Evolutionary conservation across 106 monocot genomes (phyloP).

Genomic region (Hemerocallis citrina): DNA sequence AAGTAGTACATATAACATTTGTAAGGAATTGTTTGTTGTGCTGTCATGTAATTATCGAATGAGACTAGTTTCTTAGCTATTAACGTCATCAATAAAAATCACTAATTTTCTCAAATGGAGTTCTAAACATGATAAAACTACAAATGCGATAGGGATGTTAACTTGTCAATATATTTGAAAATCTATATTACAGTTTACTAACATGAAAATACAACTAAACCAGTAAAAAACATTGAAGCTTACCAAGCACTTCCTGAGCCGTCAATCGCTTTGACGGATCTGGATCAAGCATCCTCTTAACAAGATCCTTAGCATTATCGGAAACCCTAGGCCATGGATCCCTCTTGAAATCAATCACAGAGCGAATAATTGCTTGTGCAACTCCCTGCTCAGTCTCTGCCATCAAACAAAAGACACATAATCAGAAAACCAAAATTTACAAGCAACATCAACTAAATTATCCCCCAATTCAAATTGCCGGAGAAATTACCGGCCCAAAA

Average conservation of each 20-base stretch:
- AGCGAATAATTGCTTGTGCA: slow-evolving; percentile 62
- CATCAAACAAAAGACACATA: slow-evolving; percentile 3
- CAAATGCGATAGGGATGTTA: not conserved
- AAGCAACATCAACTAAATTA: not conserved
- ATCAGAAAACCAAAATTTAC: not conserved
- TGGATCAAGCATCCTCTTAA: slow-evolving; percentile 62
- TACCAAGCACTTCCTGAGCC: slow-evolving; percentile 63
- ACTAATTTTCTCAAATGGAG: too few relatives aligned
- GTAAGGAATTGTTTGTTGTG: too few relatives aligned
- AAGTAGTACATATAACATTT: too few relatives aligned
- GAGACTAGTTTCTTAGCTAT: too few relatives aligned
- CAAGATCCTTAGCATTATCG: slow-evolving; percentile 63
- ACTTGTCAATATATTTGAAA: too few relatives aligned
- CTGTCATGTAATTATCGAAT: too few relatives aligned
- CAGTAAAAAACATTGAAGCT: slow-evolving; percentile 7
- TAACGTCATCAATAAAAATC: too few relatives aligned
- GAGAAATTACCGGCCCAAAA: slow-evolving; percentile 12
- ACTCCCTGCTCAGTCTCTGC: slow-evolving; percentile 70
- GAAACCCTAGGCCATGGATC: slow-evolving; percentile 84
- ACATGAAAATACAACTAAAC: too few relatives aligned
- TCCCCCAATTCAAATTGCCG: not conserved
- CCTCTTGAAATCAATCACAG: slow-evolving; percentile 53
- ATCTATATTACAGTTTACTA: too few relatives aligned
- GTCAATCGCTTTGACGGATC: slow-evolving; percentile 47
- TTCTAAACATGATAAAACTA: too few relatives aligned